Evolutionary conservation across 2,329 filamentous ascomycete species (phyloP).

Genomic region (Ascochyta koolunga): DNA sequence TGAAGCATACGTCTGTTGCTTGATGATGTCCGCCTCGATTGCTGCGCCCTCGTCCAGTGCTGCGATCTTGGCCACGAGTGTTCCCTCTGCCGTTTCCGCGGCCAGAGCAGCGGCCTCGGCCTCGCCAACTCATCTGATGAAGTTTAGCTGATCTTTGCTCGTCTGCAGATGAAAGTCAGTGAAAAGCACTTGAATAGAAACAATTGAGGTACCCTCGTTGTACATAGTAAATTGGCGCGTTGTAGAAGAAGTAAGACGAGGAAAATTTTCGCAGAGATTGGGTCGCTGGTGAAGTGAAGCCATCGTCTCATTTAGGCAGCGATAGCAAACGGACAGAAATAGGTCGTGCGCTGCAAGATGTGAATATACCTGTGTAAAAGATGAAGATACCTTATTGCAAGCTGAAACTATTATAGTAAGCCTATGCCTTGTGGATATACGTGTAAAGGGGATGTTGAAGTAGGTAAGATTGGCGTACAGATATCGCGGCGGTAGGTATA

Average conservation of each 20-base stretch:
- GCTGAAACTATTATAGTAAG: no score
- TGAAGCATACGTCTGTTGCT: background rate
- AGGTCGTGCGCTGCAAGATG: background rate
- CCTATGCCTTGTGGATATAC: no score
- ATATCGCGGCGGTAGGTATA: background rate
- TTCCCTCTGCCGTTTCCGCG: background rate
- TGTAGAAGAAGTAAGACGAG: background rate
- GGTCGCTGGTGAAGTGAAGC: conserved; percentile 4
- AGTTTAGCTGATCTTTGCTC: background rate
- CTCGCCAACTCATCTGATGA: background rate
- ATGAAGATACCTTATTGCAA: background rate
- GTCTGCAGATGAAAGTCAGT: no score
- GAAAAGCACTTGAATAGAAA: background rate
- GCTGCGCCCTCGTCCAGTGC: background rate
- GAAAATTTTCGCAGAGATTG: background rate
- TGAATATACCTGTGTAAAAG: no score
- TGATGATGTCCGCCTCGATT: background rate
- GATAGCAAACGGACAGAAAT: background rate
- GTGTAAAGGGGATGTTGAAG: background rate
- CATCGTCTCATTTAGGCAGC: background rate
- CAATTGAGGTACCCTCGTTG: background rate
- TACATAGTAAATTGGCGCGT: background rate
- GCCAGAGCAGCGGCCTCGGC: background rate
- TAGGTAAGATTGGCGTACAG: background rate
- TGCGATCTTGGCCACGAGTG: background rate